Base-by-base conservation (phyloP, 768 basidiomycete species). In the Boletus rufocinnamomeus region DNA sequence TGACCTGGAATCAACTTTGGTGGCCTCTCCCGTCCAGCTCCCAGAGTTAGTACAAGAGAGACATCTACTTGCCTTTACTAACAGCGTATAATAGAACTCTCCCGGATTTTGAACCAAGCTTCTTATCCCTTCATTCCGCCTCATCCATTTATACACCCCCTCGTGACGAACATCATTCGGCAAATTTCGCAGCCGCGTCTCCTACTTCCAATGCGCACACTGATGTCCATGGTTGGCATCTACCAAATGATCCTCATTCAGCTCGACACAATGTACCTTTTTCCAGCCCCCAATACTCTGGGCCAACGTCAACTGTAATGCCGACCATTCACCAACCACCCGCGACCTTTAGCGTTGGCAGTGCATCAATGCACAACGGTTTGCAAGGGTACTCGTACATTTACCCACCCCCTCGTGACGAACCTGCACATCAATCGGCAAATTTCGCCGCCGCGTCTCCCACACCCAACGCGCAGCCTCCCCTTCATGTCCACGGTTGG, bases 71-170 rank as follows among this genome's bases (percentile, higher is more conserved):
- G 9, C 14, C 17, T 16, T 16, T 9, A 14, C 46, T 57, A 7
- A 64, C 17, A 0, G 2, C 11, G 10, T 6, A 10, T 13, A 14
- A n/a, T 25, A 66, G 63, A 11, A 14, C 28, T 13, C 52, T 52
- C 38, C 54, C 44, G 8, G 51, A 34, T 6, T 1, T 1, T 10
- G 30, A 25, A 13, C 19, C 19, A 8, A 38, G n/a, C 9, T 14
- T 11, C 21, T 6, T 3, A 2, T 13, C 0, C 19, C 3, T 13
- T 35, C 53, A 30, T 4, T 16, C 30, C 10, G 37, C 30, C 25
- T 16, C 38, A 2, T 2, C 13, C 5, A 9, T 2, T n/a, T 4
- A 17, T 25, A 27, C 17, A 16, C 14, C 25, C 19, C 3, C 23
- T 6, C 9, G 11, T 7, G 34, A 25, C 11, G 25, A 13, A 19